Evolutionary conservation across 805 yeast species (phyloP), one percentile per base, ranked within the genome.

Genomic region (Maudiozyma barnettii): DNA sequence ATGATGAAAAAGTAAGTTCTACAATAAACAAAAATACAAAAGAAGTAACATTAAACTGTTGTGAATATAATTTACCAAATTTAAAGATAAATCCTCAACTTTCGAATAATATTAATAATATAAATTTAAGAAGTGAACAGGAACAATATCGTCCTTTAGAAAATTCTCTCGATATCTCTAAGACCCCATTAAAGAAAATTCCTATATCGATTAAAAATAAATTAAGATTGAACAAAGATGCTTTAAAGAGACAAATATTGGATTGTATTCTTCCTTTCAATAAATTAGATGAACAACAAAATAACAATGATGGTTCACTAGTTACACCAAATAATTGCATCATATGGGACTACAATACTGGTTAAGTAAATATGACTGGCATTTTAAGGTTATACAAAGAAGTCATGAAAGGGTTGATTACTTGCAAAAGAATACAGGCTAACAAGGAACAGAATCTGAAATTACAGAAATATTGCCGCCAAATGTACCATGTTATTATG

Each of bases 31-130:
- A 26, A 12, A 26, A 26, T 6, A 4, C 8, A 26, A 26, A 26
- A 26, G 8, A 3, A 6, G 30, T 26, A 36, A 49, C 46, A 6
- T 51, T 62, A 39, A 51, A 54, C 26, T 63, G 66, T 53, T 58
- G 49, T 26, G 65, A 63, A 48, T 63, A 58, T 45, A 59, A 52
- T 30, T 41, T 63, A 12, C 66, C 66, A 1, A 57, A 60, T 47
- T 33, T 33, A 29, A 29, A 29, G 13, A 35, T 54, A 21, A 9
- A 51, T 16, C n/a, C 45, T 12, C 29, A 45, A 39, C 7, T 29
- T 20, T 19, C 20, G 8, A 20, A 5, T 36, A 18, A 5, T 29
- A 10, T 5, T 21, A 10, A 3, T 20, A 7, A n/a, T 13, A 19
- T n/a, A 36, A 9, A 9, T 19, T n/a, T 26, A 5, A 43, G 18